phyloP scores from a whole-genome alignment of 2,329 filamentous ascomycete genomes.

The Coniochaeta pulveracea region DNA sequence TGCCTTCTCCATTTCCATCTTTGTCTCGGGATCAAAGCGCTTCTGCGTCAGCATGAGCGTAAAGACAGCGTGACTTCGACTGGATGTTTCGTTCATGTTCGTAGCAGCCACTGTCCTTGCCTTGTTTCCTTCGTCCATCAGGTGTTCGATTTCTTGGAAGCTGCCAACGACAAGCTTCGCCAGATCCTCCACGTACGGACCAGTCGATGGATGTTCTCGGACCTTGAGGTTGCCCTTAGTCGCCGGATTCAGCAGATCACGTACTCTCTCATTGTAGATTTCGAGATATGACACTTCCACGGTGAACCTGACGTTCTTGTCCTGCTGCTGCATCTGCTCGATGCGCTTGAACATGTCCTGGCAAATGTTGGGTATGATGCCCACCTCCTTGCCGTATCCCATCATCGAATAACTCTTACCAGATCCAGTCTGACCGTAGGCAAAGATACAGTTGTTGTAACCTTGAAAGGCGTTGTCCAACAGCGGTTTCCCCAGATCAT shows the following conservation, averaged over 20 bases:
- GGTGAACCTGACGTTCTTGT: slow-evolving; percentile 74
- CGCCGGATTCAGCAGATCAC: slow-evolving; percentile 86
- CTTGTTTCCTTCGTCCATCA: slow-evolving; percentile 99
- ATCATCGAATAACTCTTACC: slow-evolving; percentile 99
- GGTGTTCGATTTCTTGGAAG: slow-evolving; percentile 88
- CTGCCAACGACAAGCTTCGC: slow-evolving; percentile 89
- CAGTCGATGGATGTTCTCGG: slow-evolving; percentile 92
- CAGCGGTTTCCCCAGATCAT: slow-evolving; percentile 77
- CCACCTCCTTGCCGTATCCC: slow-evolving; percentile 92
- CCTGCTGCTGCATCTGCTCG: slow-evolving; percentile 48
- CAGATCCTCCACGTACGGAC: slow-evolving; percentile 95
- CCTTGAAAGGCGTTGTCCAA: slow-evolving; percentile 97
- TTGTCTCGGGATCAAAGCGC: slow-evolving; percentile 78
- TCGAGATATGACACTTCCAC: slow-evolving; percentile 98
- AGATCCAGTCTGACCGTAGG: slow-evolving; percentile 95
- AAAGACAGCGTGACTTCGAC: slow-evolving; percentile 95
- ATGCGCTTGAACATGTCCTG: slow-evolving; percentile 96
- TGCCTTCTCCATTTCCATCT: slow-evolving; percentile 95
- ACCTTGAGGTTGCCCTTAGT: slow-evolving; percentile 97
- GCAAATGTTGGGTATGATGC: slow-evolving; percentile 94
- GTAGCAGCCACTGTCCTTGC: slow-evolving; percentile 94
- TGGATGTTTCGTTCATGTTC: slow-evolving; percentile 99
- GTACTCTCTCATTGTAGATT: slow-evolving; percentile 97
- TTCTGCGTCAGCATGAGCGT: slow-evolving; percentile 94
- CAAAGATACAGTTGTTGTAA: slow-evolving; percentile 99